These are phyloP conservation scores for Colletotrichum abscissum DNA, from an alignment of 2,329 filamentous ascomycete species.

Conservation along the genomic window DNA sequence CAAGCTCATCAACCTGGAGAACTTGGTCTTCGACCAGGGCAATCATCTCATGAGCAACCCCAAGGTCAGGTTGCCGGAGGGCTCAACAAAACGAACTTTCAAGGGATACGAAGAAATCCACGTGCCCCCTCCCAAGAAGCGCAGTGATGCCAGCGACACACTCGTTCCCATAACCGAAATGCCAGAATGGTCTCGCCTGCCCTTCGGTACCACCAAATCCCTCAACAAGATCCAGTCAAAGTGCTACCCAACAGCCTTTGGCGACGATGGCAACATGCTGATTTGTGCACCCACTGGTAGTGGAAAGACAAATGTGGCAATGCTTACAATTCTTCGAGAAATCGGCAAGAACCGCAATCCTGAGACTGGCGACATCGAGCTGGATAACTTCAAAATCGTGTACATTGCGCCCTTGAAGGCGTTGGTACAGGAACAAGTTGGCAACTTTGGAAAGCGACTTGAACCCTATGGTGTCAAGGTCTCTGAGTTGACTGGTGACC, in stretches of 20 bases:
- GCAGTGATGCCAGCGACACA: constrained; percentile 81
- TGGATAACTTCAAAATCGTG: constrained; percentile 98
- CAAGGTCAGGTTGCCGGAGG: constrained; percentile 91
- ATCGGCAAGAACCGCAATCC: constrained; percentile 95
- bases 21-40: constrained; percentile 95
- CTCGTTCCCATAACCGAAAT: constrained; percentile 88
- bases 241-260: constrained; percentile 90
- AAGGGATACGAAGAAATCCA: constrained; percentile 99
- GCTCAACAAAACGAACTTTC: constrained; percentile 93
- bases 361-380: constrained; percentile 89
- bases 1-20: constrained; percentile 92
- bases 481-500: constrained; percentile 95
- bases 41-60: constrained; percentile 99
- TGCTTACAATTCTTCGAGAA: constrained; percentile 95
- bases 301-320: constrained; percentile 98
- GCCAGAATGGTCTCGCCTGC: constrained; percentile 89
- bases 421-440: constrained; percentile 96
- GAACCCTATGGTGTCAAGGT: constrained; percentile 93
- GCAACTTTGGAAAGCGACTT: constrained; percentile 93
- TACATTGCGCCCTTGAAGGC: constrained; percentile 98
- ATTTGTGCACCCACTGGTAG: constrained; percentile 97
- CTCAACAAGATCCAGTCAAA: constrained; percentile 96
- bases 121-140: constrained; percentile 91
- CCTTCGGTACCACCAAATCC: constrained; percentile 87
- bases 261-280: constrained; percentile 96